Conservation (phyloP, 2,329 filamentous ascomycete species). For the Pestalotiopsis sp. region DNA sequence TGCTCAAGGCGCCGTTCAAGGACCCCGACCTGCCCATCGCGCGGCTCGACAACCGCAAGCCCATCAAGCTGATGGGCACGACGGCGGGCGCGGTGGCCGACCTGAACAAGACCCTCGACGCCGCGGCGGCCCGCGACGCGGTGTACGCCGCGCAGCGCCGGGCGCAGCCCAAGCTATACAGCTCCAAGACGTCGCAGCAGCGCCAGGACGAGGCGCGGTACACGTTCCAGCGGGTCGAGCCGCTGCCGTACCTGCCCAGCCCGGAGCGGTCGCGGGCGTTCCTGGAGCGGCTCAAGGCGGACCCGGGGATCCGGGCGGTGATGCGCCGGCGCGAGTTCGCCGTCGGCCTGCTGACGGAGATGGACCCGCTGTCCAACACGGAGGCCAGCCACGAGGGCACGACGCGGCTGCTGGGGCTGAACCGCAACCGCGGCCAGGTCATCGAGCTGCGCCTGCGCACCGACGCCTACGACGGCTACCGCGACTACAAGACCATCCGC, state of each 20-base stretch:
- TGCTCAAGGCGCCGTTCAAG: slow-evolving; percentile 67
- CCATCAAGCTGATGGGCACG: slow-evolving; percentile 65
- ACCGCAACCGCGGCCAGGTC: slow-evolving; percentile 83
- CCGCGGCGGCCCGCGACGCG: slow-evolving; percentile 50
- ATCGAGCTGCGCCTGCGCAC: slow-evolving; percentile 92
- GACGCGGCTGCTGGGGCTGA: slow-evolving; percentile 81
- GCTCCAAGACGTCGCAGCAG: slow-evolving; percentile 33
- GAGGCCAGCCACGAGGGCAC: slow-evolving; percentile 68
- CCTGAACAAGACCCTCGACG: slow-evolving; percentile 50
- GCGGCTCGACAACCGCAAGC: slow-evolving; percentile 55
- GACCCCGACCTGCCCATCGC: slow-evolving; percentile 53
- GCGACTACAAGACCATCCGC: slow-evolving; percentile 89
- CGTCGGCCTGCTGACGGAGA: slow-evolving; percentile 88
- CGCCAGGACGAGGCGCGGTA: slow-evolving; percentile 66
- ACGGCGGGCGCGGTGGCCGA: slow-evolving; percentile 61
- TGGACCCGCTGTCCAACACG: slow-evolving; percentile 87
- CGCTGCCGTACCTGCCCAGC: slow-evolving; percentile 76
- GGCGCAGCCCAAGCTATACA: slow-evolving; percentile 26
- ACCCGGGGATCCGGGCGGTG: slow-evolving; percentile 80
- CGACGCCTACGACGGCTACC: slow-evolving; percentile 90
- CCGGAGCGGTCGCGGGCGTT: slow-evolving; percentile 72
- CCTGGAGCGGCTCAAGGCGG: slow-evolving; percentile 74
- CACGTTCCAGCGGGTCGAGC: slow-evolving; percentile 78
- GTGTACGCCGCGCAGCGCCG: slow-evolving; percentile 36
- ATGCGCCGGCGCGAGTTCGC: slow-evolving; percentile 87